These are phyloP conservation scores for Beauveria scarabaeidicola DNA, from an alignment of 2,329 filamentous ascomycete species.

Conservation along the genomic window DNA sequence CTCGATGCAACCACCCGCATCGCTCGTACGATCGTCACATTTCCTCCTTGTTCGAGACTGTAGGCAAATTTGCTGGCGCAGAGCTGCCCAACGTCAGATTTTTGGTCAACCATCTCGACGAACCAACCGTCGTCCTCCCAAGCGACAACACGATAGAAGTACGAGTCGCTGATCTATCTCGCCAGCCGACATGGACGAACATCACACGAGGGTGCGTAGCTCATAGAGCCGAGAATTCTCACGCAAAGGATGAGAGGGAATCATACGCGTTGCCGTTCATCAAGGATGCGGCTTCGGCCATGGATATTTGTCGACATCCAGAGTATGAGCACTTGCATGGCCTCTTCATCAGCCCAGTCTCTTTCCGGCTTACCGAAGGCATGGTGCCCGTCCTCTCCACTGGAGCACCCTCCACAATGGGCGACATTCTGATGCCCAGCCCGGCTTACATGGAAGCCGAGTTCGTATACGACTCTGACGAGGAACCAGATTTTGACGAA, in stretches of 20 bases:
- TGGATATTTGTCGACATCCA: slow-evolving; percentile 36
- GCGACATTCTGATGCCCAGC: slow-evolving; percentile 44
- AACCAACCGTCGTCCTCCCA: slow-evolving; percentile 33
- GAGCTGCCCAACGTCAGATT: slow-evolving; percentile 31
- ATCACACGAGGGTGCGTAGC: slow-evolving; percentile 24
- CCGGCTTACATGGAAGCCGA: slow-evolving; percentile 37
- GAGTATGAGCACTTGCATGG: slow-evolving; percentile 37
- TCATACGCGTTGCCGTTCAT: slow-evolving; percentile 30
- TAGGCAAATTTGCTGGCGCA: slow-evolving; percentile 19
- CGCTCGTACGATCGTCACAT: slow-evolving; percentile 28
- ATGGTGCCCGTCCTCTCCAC: slow-evolving; percentile 39
- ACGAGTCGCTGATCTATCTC: slow-evolving; percentile 20
- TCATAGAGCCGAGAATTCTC: not conserved
- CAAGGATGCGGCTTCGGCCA: slow-evolving; percentile 17
- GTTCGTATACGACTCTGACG: slow-evolving; percentile 30
- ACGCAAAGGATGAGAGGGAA: slow-evolving; percentile 8
- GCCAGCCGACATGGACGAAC: slow-evolving; percentile 21
- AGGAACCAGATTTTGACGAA: slow-evolving; percentile 38
- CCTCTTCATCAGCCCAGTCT: slow-evolving; percentile 34
- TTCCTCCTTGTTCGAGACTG: slow-evolving; percentile 21
- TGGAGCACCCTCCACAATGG: slow-evolving; percentile 36
- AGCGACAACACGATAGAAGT: slow-evolving; percentile 3
- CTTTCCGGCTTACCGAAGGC: slow-evolving; percentile 31
- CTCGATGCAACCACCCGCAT: slow-evolving; percentile 25
- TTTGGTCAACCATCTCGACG: slow-evolving; percentile 39